These are phyloP conservation scores for Hyparrhenia diplandra DNA, from an alignment of 176 grass and related monocot species.

Conservation along the genomic window DNA sequence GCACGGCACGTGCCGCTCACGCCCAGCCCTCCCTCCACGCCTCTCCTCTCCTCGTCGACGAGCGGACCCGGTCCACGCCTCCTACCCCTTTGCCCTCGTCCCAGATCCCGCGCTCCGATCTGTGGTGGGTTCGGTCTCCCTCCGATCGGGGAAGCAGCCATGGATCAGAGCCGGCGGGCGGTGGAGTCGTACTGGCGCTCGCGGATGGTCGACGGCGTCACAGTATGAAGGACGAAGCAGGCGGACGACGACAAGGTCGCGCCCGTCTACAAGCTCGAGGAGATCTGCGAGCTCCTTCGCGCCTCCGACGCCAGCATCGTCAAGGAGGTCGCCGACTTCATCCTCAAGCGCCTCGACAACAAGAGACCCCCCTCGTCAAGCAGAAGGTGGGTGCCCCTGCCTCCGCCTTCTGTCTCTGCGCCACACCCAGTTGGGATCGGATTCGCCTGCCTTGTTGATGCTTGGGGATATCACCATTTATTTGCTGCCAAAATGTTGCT, in stretches of 20 bases:
- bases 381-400: constrained; percentile 62
- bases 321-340: constrained; percentile 84
- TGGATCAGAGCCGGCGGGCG: constrained; percentile 96
- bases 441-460: constrained; percentile 8
- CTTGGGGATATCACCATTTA: too few relatives aligned
- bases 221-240: too few relatives aligned
- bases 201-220: constrained; percentile 95
- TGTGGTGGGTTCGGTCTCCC: neutral
- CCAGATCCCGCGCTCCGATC: constrained; percentile 30
- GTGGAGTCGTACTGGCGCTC: constrained; percentile 99
- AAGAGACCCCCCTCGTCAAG: constrained; percentile 93
- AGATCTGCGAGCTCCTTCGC: constrained; percentile 94
- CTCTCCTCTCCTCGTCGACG: neutral
- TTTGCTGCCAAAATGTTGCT: neutral
- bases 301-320: constrained; percentile 72
- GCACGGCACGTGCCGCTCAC: constrained; percentile 38
- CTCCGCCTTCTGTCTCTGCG: neutral
- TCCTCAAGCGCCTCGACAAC: constrained; percentile 94
- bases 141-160: constrained; percentile 19
- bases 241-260: constrained; percentile 93
- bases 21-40: neutral
- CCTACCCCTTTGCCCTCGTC: neutral
- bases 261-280: constrained; percentile 97
- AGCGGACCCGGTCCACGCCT: constrained; percentile 26
- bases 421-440: neutral